Percentiles rank a stretch among this genome's conserved stretches.
Conservation (phyloP, 257 asterid genomes). For the Nicotiana attenuata region DNA sequence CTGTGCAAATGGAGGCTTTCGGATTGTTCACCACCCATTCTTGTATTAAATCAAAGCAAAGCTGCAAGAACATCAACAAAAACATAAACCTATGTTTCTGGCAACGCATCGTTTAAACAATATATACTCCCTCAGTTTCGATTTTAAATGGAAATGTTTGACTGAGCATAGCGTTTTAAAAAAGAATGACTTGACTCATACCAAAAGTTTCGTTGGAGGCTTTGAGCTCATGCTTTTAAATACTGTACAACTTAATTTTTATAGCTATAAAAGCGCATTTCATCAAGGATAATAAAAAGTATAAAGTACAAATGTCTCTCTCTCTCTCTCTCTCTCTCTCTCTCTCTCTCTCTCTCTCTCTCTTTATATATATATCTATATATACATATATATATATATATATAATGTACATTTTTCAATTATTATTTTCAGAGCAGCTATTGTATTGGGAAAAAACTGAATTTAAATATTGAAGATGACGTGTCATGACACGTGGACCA, state of each 20-base stretch:
- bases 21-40: slow-evolving; percentile 16
- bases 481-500: too few species aligned
- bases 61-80: not conserved
- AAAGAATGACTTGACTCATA: not conserved
- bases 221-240: not conserved
- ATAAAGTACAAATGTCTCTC: not conserved
- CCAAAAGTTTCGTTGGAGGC: not conserved
- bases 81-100: not conserved
- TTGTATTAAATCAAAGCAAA: slow-evolving; percentile 16
- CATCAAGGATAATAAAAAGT: not conserved
- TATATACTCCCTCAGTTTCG: too few species aligned
- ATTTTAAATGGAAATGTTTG: not conserved
- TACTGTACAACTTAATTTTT: not conserved
- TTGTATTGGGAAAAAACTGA: too few species aligned
- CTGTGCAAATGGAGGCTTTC: slow-evolving; percentile 15
- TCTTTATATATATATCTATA: too few species aligned
- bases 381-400: too few species aligned
- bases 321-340: too few species aligned
- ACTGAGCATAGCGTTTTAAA: not conserved
- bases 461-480: too few species aligned
- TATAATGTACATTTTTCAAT: too few species aligned
- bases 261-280: not conserved
- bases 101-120: too few species aligned
- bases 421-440: too few species aligned
- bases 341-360: too few species aligned